Conservation (phyloP, 352 stramenopile species). For the Globisporangium acanthophoron region DNA sequence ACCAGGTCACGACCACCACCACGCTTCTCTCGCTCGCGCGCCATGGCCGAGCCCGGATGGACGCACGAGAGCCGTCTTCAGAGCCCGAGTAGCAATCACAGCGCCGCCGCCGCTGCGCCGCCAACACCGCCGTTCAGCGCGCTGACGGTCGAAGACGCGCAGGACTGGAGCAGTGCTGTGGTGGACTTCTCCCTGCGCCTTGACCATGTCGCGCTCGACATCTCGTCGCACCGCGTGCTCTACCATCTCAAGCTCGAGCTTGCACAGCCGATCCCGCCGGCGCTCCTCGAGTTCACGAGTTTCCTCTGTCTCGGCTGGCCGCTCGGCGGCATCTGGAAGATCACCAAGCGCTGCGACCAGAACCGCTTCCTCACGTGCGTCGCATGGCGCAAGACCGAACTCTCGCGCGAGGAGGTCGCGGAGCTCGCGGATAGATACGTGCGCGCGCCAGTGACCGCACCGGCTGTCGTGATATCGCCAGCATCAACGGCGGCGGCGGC, state of each 20-base stretch:
- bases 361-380: constrained; percentile 30
- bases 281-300: constrained; percentile 26
- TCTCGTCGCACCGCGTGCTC: constrained; percentile 34
- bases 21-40: too few species aligned
- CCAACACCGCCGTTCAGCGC: not conserved
- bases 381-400: constrained; percentile 43
- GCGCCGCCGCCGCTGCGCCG: not conserved
- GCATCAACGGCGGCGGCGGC: not conserved
- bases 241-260: constrained; percentile 44
- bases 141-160: constrained; percentile 17
- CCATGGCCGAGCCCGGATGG: not conserved
- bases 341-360: constrained; percentile 23
- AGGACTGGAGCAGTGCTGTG: constrained; percentile 40
- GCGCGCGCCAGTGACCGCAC: not conserved
- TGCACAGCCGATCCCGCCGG: constrained; percentile 25
- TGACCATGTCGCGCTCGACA: constrained; percentile 43
- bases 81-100: not conserved
- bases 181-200: constrained; percentile 32
- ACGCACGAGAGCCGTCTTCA: not conserved
- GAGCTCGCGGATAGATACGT: constrained; percentile 31
- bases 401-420: constrained; percentile 31
- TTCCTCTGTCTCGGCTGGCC: constrained; percentile 45
- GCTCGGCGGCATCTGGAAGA: constrained; percentile 49
- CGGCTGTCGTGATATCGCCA: not conserved
- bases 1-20: too few species aligned